Evolutionary conservation across 768 basidiomycete genomes (phyloP).

Genomic region (Piloderma croceum): DNA sequence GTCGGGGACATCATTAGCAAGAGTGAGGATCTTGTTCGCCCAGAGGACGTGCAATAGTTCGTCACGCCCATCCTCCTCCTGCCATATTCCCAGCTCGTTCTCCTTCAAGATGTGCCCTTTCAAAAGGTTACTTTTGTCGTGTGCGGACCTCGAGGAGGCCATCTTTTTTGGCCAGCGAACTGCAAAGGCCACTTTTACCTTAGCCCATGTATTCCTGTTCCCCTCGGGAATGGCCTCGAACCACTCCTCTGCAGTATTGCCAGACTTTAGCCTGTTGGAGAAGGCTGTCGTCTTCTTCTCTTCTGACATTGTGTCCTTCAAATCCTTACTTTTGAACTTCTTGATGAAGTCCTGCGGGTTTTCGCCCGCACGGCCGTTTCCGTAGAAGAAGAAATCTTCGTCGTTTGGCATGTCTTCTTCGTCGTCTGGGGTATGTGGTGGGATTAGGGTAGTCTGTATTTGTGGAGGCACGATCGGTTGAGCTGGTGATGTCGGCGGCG

Average conservation of each 20-base stretch:
- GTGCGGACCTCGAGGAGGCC: background rate
- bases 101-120: slow-evolving; percentile 1
- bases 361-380: slow-evolving; percentile 2
- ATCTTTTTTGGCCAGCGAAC: background rate
- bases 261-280: slow-evolving; percentile 1
- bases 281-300: slow-evolving; percentile 1
- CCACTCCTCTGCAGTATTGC: slow-evolving; percentile 2
- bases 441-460: too few species aligned
- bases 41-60: slow-evolving; percentile 2
- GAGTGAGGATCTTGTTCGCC: background rate
- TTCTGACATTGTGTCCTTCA: slow-evolving; percentile 1
- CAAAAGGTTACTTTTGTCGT: slow-evolving; percentile 1
- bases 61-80: slow-evolving; percentile 3
- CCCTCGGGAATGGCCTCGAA: slow-evolving; percentile 1
- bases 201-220: background rate
- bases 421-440: too few species aligned
- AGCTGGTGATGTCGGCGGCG: too few species aligned
- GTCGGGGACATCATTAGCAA: slow-evolving; percentile 2
- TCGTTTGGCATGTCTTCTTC: slow-evolving; percentile 4
- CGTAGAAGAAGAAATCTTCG: slow-evolving; percentile 4
- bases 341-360: slow-evolving; percentile 5
- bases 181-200: background rate
- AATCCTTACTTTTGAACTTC: background rate
- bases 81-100: slow-evolving; percentile 1
- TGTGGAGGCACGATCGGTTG: too few species aligned